phyloP scores from a whole-genome alignment of 208 protist species.

The Jaenimonas drosophilae region DNA sequence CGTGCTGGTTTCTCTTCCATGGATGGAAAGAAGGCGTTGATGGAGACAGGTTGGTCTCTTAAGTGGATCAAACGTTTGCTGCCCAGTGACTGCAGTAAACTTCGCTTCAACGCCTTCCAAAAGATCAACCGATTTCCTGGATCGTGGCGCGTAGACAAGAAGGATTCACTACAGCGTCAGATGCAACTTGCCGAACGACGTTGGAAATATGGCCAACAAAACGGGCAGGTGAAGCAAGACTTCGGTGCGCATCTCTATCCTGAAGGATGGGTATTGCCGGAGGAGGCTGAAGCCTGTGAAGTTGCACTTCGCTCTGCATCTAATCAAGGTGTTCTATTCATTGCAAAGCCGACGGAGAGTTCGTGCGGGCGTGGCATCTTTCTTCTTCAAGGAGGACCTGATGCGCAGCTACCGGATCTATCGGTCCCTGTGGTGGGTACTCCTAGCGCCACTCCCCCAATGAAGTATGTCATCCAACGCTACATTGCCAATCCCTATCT shows the following conservation, averaged over 20 bases:
- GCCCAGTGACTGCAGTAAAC: conserved; percentile 34
- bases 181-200: conserved; percentile 21
- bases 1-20: conserved; percentile 31
- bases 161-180: conserved; percentile 62
- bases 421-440: background rate
- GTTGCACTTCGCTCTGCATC: conserved; percentile 10
- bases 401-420: background rate
- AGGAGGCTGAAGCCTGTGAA: conserved; percentile 21
- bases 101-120: conserved; percentile 25
- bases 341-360: conserved; percentile 54
- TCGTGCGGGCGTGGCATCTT: conserved; percentile 65
- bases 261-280: conserved; percentile 30
- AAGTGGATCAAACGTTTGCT: conserved; percentile 57
- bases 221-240: background rate
- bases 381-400: conserved; percentile 17
- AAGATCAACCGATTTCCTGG: conserved; percentile 88
- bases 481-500: conserved; percentile 75
- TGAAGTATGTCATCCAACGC: conserved; percentile 51
- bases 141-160: conserved; percentile 67
- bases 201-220: conserved; percentile 4
- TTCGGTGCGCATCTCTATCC: conserved; percentile 26
- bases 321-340: conserved; percentile 43
- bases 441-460: background rate
- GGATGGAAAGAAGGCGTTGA: conserved; percentile 12
- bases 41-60: conserved; percentile 36